These are phyloP conservation scores for Aspergillus costaricaensis DNA, from an alignment of 2,329 filamentous ascomycete genomes.

Conservation along the genomic window DNA sequence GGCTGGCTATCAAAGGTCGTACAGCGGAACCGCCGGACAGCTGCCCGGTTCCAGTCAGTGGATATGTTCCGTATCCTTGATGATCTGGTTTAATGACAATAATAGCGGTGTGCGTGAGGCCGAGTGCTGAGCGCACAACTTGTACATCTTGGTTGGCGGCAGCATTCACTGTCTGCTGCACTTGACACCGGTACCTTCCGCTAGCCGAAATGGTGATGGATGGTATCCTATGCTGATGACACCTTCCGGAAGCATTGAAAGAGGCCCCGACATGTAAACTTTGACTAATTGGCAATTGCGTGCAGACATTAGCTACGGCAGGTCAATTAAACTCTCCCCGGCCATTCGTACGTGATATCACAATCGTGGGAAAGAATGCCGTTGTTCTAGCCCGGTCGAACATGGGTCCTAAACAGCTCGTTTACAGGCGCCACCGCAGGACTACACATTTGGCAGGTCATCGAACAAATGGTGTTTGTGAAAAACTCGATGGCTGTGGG, in stretches of 20 bases:
- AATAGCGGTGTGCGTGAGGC: slow-evolving; percentile 18
- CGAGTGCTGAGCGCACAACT: slow-evolving; percentile 11
- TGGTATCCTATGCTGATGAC: background rate
- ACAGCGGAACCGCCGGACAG: slow-evolving; percentile 2
- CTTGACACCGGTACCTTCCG: background rate
- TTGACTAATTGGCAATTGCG: background rate
- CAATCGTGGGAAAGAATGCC: slow-evolving; percentile 11
- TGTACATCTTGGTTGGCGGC: slow-evolving; percentile 5
- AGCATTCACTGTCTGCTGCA: background rate
- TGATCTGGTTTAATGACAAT: background rate
- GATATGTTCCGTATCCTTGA: background rate
- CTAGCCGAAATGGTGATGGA: background rate
- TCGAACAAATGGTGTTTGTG: background rate
- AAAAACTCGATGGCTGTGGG: slow-evolving; percentile 5
- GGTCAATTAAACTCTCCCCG: background rate
- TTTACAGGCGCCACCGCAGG: slow-evolving; percentile 8
- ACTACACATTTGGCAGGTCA: slow-evolving; percentile 3
- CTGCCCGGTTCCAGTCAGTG: background rate
- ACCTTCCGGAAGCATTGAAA: background rate
- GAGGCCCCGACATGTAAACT: background rate
- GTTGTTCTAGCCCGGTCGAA: slow-evolving; percentile 13
- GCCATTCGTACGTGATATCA: slow-evolving; percentile 7
- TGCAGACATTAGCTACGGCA: background rate
- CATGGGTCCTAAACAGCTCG: slow-evolving; percentile 4
- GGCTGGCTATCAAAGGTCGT: background rate